Conservation (phyloP, 306 rosid species). For the Cicer pinnatifidum region DNA sequence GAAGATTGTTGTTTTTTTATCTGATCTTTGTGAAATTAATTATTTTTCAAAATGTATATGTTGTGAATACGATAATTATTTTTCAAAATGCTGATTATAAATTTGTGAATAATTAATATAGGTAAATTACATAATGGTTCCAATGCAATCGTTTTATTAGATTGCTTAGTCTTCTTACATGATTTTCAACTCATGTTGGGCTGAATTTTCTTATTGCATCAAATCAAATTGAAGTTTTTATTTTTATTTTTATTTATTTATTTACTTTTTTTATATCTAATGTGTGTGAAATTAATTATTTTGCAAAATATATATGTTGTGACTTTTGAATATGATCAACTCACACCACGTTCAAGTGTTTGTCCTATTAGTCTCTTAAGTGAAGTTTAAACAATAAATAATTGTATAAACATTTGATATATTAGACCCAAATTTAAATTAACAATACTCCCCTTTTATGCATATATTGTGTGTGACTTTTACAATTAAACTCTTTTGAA, state of each 20-base stretch:
- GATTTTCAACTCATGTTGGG: conserved; percentile 30
- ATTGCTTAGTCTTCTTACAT: conserved; percentile 43
- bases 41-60: conserved; percentile 18
- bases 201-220: conserved; percentile 40
- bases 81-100: neutral
- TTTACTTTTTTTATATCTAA: neutral
- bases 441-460: no score
- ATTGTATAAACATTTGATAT: no score
- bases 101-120: conserved; percentile 33
- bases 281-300: neutral
- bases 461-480: no score
- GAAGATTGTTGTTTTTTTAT: neutral
- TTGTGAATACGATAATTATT: conserved; percentile 31
- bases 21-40: neutral
- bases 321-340: conserved; percentile 12
- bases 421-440: no score
- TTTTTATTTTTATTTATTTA: neutral
- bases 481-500: no score
- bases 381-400: no score
- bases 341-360: conserved; percentile 35
- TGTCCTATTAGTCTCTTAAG: neutral
- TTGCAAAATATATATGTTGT: conserved; percentile 30
- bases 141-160: conserved; percentile 39
- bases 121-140: conserved; percentile 34
- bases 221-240: conserved; percentile 23